These are phyloP conservation scores for Schoenoplectus triqueter DNA, from an alignment of 202 grass and related monocot species.

Conservation along the genomic window DNA sequence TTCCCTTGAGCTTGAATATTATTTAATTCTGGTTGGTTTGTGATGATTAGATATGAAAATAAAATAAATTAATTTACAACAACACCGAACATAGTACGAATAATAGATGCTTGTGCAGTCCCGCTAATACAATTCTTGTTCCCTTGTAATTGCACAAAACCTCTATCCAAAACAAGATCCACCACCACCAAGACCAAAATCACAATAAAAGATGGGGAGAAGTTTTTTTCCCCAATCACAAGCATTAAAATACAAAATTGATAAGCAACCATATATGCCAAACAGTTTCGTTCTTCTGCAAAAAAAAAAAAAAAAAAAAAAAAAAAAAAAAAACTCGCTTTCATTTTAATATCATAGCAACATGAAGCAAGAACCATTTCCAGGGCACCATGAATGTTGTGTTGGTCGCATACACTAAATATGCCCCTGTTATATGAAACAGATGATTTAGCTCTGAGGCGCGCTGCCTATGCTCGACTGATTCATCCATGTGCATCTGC, in stretches of 20 bases:
- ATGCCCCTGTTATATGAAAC: background rate
- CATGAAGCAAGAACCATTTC: background rate
- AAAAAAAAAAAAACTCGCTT: background rate
- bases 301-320: background rate
- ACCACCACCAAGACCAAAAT: background rate
- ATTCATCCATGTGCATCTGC: conserved; percentile 76
- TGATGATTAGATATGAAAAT: background rate
- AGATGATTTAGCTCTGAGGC: conserved; percentile 16
- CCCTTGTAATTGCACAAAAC: background rate
- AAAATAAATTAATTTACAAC: background rate
- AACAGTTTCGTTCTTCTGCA: conserved; percentile 1
- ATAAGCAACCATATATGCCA: background rate
- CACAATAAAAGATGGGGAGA: background rate
- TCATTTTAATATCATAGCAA: conserved; percentile 7
- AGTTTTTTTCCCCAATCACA: background rate
- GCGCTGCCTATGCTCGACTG: conserved; percentile 50
- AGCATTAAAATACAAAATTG: background rate
- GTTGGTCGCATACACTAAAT: background rate
- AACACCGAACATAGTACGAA: background rate
- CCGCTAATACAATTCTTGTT: background rate
- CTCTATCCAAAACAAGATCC: background rate
- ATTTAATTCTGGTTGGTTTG: no score
- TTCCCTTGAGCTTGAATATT: no score
- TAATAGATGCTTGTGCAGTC: background rate
- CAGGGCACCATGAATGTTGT: conserved; percentile 25